These are phyloP conservation scores for Choricystis sp. DNA, from an alignment of 139 green algal genomes.

Conservation along the genomic window DNA sequence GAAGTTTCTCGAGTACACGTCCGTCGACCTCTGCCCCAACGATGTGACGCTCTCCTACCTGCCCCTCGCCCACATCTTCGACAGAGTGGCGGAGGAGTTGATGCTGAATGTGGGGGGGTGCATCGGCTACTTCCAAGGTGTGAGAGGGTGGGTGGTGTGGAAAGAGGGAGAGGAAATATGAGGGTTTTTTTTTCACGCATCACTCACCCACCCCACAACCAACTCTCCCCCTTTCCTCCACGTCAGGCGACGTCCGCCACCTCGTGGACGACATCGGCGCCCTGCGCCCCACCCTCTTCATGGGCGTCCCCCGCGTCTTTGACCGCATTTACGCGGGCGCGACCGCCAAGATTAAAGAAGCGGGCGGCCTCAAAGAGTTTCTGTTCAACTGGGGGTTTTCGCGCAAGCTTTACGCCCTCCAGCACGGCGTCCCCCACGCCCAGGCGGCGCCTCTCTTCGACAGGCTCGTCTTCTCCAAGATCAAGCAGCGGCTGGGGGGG, in stretches of 20 bases:
- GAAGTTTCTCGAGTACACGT: slow-evolving; percentile 3
- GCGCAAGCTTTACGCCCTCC: slow-evolving; percentile 56
- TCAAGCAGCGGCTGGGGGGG: slow-evolving; percentile 50
- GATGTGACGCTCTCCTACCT: slow-evolving; percentile 44
- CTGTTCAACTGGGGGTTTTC: slow-evolving; percentile 58
- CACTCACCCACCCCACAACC: background rate
- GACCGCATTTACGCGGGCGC: slow-evolving; percentile 47
- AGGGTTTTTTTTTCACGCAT: background rate
- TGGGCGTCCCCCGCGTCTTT: slow-evolving; percentile 60
- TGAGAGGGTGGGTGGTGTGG: slow-evolving; percentile 16
- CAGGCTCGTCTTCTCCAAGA: slow-evolving; percentile 59
- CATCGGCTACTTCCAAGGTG: slow-evolving; percentile 48
- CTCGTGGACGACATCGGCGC: slow-evolving; percentile 52
- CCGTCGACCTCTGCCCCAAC: background rate
- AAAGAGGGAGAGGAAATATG: slow-evolving; percentile 3
- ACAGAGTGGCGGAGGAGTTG: slow-evolving; percentile 41
- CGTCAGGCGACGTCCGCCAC: slow-evolving; percentile 58
- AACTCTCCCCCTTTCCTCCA: no score
- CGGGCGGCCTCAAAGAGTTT: slow-evolving; percentile 22
- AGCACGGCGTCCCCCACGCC: slow-evolving; percentile 26
- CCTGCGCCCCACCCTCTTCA: slow-evolving; percentile 58
- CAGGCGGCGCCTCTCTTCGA: slow-evolving; percentile 31
- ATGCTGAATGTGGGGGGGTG: slow-evolving; percentile 21
- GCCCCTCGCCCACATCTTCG: slow-evolving; percentile 53
- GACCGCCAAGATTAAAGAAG: slow-evolving; percentile 15